Conservation (phyloP, 2,329 filamentous ascomycete species). For the Phoma sp. region DNA sequence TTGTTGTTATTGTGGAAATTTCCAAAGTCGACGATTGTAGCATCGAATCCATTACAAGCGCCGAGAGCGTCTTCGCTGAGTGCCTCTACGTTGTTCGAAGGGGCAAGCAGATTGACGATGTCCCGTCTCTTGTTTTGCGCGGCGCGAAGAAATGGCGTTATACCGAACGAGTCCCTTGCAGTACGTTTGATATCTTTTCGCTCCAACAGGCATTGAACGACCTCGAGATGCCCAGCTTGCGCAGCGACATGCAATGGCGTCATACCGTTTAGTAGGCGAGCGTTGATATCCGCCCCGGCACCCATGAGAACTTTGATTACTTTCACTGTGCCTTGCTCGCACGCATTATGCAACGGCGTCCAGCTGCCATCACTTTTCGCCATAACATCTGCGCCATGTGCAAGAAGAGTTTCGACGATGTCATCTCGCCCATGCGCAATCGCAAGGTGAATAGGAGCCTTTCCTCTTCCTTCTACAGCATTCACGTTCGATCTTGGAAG, state of each 20-base stretch:
- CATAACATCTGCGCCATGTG: constrained; percentile 41
- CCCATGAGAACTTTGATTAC: constrained; percentile 40
- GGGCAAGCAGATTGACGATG: constrained; percentile 53
- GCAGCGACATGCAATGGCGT: constrained; percentile 51
- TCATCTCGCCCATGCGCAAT: constrained; percentile 46
- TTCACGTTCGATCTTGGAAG: constrained; percentile 42
- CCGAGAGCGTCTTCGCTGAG: constrained; percentile 44
- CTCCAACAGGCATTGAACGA: constrained; percentile 49
- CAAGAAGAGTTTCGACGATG: constrained; percentile 44
- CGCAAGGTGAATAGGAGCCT: constrained; percentile 47
- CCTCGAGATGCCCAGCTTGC: constrained; percentile 42
- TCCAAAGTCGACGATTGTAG: constrained; percentile 51
- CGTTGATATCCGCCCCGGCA: constrained; percentile 45
- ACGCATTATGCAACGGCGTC: constrained; percentile 47
- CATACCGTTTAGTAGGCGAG: constrained; percentile 42
- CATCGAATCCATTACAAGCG: constrained; percentile 49
- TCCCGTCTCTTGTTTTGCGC: constrained; percentile 50
- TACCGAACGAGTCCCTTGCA: constrained; percentile 54
- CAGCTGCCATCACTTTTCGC: constrained; percentile 46
- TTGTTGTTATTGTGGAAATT: constrained; percentile 47
- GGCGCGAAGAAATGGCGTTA: constrained; percentile 53
- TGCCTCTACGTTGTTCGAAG: constrained; percentile 50
- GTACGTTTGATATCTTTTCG: constrained; percentile 46
- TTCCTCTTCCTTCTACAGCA: constrained; percentile 44
- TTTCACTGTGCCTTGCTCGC: constrained; percentile 42